A percentile compares a stretch with the other conserved stretches of the same genome.
Conservation (phyloP, 2,329 filamentous ascomycete genomes). For the Claviceps sp. region DNA sequence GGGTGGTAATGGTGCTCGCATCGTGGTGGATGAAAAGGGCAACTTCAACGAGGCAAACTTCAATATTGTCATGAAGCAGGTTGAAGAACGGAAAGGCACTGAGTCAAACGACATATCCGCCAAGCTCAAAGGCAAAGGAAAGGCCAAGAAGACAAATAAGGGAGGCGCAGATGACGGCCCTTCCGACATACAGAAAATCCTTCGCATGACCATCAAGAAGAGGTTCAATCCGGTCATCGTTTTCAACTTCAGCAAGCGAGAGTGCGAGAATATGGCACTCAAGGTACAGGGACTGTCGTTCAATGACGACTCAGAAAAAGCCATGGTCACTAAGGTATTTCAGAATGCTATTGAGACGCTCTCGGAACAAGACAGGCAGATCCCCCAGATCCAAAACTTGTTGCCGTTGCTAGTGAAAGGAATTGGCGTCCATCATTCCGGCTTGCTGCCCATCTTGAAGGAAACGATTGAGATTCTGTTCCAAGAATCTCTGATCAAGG, state of each 20-base stretch:
- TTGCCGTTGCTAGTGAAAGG: constrained; percentile 78
- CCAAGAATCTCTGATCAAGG: constrained; percentile 95
- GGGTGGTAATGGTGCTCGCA: constrained; percentile 80
- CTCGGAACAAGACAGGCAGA: constrained; percentile 75
- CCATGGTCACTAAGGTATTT: constrained; percentile 89
- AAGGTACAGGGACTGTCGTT: constrained; percentile 79
- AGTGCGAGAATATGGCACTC: constrained; percentile 83
- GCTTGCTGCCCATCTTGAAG: constrained; percentile 86
- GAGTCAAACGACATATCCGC: constrained; percentile 69
- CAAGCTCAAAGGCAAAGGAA: constrained; percentile 74
- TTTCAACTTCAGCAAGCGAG: constrained; percentile 97
- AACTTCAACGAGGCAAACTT: constrained; percentile 96
- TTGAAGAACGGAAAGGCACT: constrained; percentile 76
- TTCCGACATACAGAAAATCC: constrained; percentile 89
- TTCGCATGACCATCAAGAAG: constrained; percentile 97
- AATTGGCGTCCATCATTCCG: constrained; percentile 95
- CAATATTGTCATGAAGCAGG: constrained; percentile 83
- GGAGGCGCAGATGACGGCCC: constrained; percentile 62
- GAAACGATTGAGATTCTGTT: constrained; percentile 98
- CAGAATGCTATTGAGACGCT: constrained; percentile 83
- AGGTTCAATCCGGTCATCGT: constrained; percentile 97
- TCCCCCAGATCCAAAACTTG: constrained; percentile 85
- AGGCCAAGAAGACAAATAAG: constrained; percentile 84
- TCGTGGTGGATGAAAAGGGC: constrained; percentile 94
- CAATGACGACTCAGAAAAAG: constrained; percentile 92